Evolutionary conservation across 106 monocot species (phyloP), one percentile per base, ranked within the genome.

Genomic region (Posidonia australis): DNA sequence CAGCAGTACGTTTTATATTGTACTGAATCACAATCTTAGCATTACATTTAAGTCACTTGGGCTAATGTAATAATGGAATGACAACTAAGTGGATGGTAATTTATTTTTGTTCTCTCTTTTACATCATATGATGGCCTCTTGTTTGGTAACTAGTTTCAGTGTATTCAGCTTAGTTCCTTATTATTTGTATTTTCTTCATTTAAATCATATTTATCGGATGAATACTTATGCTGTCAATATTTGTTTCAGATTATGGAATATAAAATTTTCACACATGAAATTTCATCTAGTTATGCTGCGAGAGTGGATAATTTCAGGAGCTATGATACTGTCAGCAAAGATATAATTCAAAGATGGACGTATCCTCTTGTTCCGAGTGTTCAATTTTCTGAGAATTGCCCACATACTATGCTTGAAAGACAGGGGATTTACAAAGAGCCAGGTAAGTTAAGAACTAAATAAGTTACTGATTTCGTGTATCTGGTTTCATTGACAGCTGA

Each of bases 241-340:
- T 1, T 53, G 22, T 68, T 80, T 76, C 79, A 98, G 98, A 83
- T 98, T 42, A 91, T 91, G 98, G 98, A 87, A 32, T 91, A 91
- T 68, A 91, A 83, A 74, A 98, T 98, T 72, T 98, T 82, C 67
- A 91, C 91, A 22, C 83, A 98, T 85, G 98, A 98, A 68, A 81
- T 88, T 63, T 76, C 64, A 31, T 82, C 91, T 60, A 77, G 91
- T 66, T 98, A 98, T 80, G 90, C 98, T 41, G 98, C 91, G 67
- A 87, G 91, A 77, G 83, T 98, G 28, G 98, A 87, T 67, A 98
- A 85, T 65, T 88, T 85, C 67, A 85, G 84, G 70, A 98, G 98
- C 55, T 98, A 91, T 76, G 98, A 85, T 42, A 91, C 98, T 42
- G 77, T 98, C 22, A 98, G 91, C 54, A 98, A 98, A 72, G 98